Base-by-base conservation (phyloP, 257 asterid species). In the Solanum pinnatisectum region DNA sequence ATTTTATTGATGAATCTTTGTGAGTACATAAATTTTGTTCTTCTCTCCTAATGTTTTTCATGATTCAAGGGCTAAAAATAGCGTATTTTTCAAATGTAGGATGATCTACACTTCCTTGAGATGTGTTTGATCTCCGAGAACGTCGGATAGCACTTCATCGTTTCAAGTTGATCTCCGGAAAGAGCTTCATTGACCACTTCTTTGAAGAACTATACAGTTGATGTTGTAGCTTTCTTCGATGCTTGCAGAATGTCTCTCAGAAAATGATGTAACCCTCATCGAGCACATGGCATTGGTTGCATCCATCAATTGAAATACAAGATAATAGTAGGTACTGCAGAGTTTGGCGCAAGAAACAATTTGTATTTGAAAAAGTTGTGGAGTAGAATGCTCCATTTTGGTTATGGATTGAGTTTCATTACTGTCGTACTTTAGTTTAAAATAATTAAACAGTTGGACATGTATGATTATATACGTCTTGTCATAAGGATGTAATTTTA, bases 261-360 rank as follows among this genome's bases (percentile, higher is more conserved):
- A 20, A 59, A 59, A 59, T 59, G 20, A 20, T 59, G 67, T 59
- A 59, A 59, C 25, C 67, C 5, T 59, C 25, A 23, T 59, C 16
- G 99, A 93, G 94, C 98, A 96, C 87, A 96, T 96, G 98, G 97
- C 98, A 15, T 87, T 96, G 92, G 99, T 97, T 77, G 95, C 98
- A 25, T 95, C 98, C 89, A 84, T 88, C 59, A 90, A 91, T 76
- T 94, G 90, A 89, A 90, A 65, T 79, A 27, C 72, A 4, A 22
- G 15, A 71, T 37, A 56, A 71, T 39, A 59, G 27, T 63, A 70
- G 84, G 42, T 49, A 60, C 27, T 81, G n/a, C 83, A 37, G 59
- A 71, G 63, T 25, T 86, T 39, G n/a, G 74, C 44, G 83, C 83
- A 42, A 68, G 78, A 70, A 71, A 42, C 36, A 72, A 20, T 42